Percentiles rank a stretch among this genome's conserved stretches.
These are phyloP conservation scores for Phytophthora quininea DNA, from an alignment of 352 stramenopile species.

Conservation along the genomic window DNA sequence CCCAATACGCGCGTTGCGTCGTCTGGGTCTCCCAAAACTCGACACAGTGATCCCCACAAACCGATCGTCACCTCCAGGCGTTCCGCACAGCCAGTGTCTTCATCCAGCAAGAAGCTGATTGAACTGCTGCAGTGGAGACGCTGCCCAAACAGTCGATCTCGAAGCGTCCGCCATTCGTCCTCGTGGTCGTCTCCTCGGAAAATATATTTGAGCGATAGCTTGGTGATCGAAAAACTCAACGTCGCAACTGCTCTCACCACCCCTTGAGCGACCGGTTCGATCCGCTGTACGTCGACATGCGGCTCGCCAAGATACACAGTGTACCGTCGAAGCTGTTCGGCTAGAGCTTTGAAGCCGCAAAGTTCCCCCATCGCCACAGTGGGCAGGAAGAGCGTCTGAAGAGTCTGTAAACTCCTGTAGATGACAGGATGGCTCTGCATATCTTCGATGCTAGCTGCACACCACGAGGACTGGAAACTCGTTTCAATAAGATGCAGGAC, in stretches of 20 bases:
- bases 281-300: slow-evolving; percentile 1
- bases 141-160: slow-evolving; percentile 15
- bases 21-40: not conserved
- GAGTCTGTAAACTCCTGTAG: not conserved
- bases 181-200: slow-evolving; percentile 1
- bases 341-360: not conserved
- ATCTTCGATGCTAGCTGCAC: slow-evolving; percentile 1
- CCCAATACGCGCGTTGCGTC: not conserved
- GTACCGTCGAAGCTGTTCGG: not conserved
- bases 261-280: not conserved
- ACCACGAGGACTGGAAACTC: slow-evolving; percentile 13
- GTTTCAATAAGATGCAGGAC: slow-evolving; percentile 16
- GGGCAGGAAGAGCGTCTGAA: not conserved
- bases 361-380: not conserved
- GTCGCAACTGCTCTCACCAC: slow-evolving; percentile 1
- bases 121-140: slow-evolving; percentile 18
- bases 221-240: slow-evolving; percentile 7
- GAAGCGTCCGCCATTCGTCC: slow-evolving; percentile 3
- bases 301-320: slow-evolving; percentile 4
- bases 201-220: slow-evolving; percentile 17
- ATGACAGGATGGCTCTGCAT: not conserved
- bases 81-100: slow-evolving; percentile 12
- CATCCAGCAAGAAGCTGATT: slow-evolving; percentile 21
- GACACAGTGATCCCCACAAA: slow-evolving; percentile 12
- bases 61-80: slow-evolving; percentile 13